Conservation (phyloP, 495 filamentous ascomycete species). For the Aspergillus affinis region DNA sequence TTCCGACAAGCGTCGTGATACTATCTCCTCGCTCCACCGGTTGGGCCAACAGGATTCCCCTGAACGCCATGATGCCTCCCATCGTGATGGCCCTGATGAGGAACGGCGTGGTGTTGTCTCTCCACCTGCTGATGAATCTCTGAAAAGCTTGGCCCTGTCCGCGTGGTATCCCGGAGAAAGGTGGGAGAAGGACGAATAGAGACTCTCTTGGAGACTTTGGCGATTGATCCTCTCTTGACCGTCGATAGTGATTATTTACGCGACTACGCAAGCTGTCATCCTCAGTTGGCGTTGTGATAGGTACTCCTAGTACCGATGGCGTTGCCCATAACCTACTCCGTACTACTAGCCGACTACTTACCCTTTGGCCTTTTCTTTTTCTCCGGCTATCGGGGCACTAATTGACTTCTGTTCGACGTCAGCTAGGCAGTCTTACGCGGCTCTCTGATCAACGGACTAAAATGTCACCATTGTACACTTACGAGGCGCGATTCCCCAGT, state of each 20-base stretch:
- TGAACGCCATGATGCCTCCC: background rate
- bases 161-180: conserved; percentile 13
- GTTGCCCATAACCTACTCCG: background rate
- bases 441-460: conserved; percentile 25
- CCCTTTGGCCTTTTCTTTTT: background rate
- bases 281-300: conserved; percentile 5
- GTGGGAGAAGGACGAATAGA: background rate
- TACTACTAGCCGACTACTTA: background rate
- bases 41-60: conserved; percentile 2
- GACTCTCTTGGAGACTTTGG: conserved; percentile 1
- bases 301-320: background rate
- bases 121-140: conserved; percentile 24
- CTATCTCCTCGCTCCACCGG: background rate
- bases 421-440: conserved; percentile 28
- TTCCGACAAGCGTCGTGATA: background rate
- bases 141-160: conserved; percentile 21
- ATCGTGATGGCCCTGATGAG: conserved; percentile 3
- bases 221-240: background rate
- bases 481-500: conserved; percentile 9
- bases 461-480: conserved; percentile 15
- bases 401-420: conserved; percentile 17
- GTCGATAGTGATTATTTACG: background rate
- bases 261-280: conserved; percentile 22
- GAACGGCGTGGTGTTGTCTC: conserved; percentile 9
- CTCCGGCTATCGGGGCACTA: conserved; percentile 3